Evolutionary conservation across 2,329 filamentous ascomycete species (phyloP).

Genomic region (Geosmithia putterillii): DNA sequence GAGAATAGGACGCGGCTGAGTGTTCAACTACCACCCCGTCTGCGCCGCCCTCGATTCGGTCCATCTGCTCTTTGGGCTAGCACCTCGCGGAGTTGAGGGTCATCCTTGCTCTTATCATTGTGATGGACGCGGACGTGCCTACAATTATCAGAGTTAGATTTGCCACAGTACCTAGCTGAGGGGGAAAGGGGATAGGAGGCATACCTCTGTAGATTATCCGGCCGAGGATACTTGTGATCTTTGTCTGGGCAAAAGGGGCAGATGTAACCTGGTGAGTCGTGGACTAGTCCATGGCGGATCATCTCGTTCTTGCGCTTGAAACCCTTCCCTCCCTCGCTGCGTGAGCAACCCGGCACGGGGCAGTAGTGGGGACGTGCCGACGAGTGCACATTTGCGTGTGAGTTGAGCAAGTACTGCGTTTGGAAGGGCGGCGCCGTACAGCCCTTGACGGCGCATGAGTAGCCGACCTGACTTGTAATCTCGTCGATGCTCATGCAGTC

Average conservation of each 20-base stretch:
- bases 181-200: slow-evolving; percentile 10
- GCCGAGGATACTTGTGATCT: slow-evolving; percentile 87
- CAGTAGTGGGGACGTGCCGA: slow-evolving; percentile 55
- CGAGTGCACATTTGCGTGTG: slow-evolving; percentile 63
- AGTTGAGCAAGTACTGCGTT: slow-evolving; percentile 67
- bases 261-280: slow-evolving; percentile 87
- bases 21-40: slow-evolving; percentile 37
- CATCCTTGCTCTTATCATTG: slow-evolving; percentile 78
- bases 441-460: slow-evolving; percentile 45
- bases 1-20: not conserved
- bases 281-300: slow-evolving; percentile 73
- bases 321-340: slow-evolving; percentile 51
- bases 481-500: slow-evolving; percentile 48
- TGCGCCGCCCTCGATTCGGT: slow-evolving; percentile 65
- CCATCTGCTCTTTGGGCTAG: slow-evolving; percentile 78
- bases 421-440: slow-evolving; percentile 66
- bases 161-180: not conserved
- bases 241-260: slow-evolving; percentile 92
- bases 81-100: slow-evolving; percentile 68
- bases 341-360: slow-evolving; percentile 47
- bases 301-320: slow-evolving; percentile 66
- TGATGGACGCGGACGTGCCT: slow-evolving; percentile 93
- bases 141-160: slow-evolving; percentile 6
- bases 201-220: slow-evolving; percentile 90
- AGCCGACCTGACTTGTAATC: slow-evolving; percentile 41